Evolutionary conservation across 129 eudicot species (phyloP).

Genomic region (Helichrysum umbraculigerum): DNA sequence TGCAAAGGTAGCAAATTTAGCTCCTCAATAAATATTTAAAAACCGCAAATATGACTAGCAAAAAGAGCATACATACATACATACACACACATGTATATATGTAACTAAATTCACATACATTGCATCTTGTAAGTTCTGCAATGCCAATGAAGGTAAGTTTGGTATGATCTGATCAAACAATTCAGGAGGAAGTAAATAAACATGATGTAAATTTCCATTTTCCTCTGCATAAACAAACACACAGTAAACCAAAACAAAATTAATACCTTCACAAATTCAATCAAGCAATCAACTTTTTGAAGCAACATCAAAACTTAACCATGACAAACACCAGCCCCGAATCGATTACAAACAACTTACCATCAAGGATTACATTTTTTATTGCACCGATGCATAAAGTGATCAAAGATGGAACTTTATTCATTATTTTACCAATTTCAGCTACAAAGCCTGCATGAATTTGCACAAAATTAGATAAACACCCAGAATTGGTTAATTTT

Average conservation of each 20-base stretch:
- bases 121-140: conserved; percentile 62
- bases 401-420: conserved; percentile 48
- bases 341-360: conserved; percentile 18
- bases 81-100: too few relatives aligned
- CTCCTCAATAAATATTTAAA: too few relatives aligned
- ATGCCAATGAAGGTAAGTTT: conserved; percentile 57
- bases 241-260: neutral
- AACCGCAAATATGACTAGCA: too few relatives aligned
- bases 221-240: conserved; percentile 28
- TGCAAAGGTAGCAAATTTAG: too few relatives aligned
- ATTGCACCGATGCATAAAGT: conserved; percentile 49
- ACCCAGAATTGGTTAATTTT: neutral
- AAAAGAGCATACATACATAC: too few relatives aligned
- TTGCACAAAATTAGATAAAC: neutral
- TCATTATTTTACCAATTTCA: neutral
- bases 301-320: too few relatives aligned
- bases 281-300: neutral
- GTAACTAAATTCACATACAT: conserved; percentile 43
- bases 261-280: neutral
- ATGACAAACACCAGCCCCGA: too few relatives aligned
- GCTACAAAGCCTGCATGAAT: neutral
- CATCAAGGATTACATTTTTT: conserved; percentile 48
- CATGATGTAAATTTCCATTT: conserved; percentile 36
- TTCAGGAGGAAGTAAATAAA: conserved; percentile 56
- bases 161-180: conserved; percentile 56